These are phyloP conservation scores for Diplotaxis tenuifolia DNA, from an alignment of 345 rosid genomes.

Conservation along the genomic window DNA sequence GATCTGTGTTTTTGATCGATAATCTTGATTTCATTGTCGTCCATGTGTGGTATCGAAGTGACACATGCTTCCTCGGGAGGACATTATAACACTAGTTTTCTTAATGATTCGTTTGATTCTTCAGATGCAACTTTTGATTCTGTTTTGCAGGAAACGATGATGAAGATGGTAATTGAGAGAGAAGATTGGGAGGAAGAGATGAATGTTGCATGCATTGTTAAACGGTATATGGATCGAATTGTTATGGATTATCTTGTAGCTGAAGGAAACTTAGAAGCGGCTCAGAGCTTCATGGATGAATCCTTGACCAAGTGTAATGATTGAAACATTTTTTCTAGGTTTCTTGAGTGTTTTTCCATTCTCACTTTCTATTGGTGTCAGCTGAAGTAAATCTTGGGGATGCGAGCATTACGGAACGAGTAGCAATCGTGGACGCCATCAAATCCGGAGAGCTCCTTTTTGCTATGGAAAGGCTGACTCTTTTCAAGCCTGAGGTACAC, in stretches of 20 bases:
- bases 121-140: not conserved
- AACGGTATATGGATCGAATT: not conserved
- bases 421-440: not conserved
- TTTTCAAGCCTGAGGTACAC: not conserved
- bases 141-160: not conserved
- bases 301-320: not conserved
- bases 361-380: not conserved
- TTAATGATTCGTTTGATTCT: not conserved
- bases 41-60: not conserved
- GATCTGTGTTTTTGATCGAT: not conserved
- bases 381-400: not conserved
- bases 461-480: not conserved
- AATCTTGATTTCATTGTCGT: not conserved
- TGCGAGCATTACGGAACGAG: not conserved
- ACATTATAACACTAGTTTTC: not conserved
- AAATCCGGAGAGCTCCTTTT: not conserved
- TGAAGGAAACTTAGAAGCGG: not conserved
- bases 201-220: not conserved
- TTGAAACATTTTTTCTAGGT: not conserved
- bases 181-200: not conserved
- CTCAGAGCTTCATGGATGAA: not conserved
- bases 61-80: not conserved
- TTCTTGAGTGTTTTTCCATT: not conserved
- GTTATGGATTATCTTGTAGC: not conserved
- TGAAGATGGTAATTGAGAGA: not conserved